Conservation (phyloP, 129 eudicot species). For the Gnaphalium uliginosum region DNA sequence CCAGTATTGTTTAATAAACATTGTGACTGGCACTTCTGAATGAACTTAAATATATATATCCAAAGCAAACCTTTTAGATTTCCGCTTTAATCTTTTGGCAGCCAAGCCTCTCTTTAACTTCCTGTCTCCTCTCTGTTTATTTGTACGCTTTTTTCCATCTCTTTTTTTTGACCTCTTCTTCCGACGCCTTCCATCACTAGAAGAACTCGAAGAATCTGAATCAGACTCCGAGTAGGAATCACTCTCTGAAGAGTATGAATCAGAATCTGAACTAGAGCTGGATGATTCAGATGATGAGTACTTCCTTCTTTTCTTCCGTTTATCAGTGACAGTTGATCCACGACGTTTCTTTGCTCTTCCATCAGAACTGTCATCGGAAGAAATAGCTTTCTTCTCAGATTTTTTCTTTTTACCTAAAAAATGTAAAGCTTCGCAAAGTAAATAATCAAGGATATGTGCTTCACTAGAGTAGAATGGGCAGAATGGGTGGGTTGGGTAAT, state of each 20-base stretch:
- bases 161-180: conserved; percentile 64
- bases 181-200: conserved; percentile 64
- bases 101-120: conserved; percentile 32
- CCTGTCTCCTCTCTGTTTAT: conserved; percentile 36
- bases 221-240: conserved; percentile 62
- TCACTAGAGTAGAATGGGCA: not conserved
- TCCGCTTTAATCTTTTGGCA: conserved; percentile 46
- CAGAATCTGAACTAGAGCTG: conserved; percentile 64
- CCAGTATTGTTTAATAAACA: not conserved
- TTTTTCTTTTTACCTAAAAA: conserved; percentile 62
- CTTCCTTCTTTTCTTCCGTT: conserved; percentile 65
- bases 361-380: conserved; percentile 64
- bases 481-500: not conserved
- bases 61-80: conserved; percentile 47
- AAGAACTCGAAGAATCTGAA: conserved; percentile 73
- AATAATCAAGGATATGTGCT: conserved; percentile 16
- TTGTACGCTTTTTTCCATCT: conserved; percentile 39
- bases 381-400: conserved; percentile 39
- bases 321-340: conserved; percentile 44
- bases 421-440: not conserved
- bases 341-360: conserved; percentile 45
- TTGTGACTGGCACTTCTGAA: not conserved
- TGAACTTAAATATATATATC: not conserved
- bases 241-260: conserved; percentile 59
- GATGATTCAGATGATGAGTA: conserved; percentile 83